Percentiles rank a stretch among this genome's conserved stretches.
phyloP scores from a whole-genome alignment of 352 stramenopile species.

The Phytopythium ostracodes region DNA sequence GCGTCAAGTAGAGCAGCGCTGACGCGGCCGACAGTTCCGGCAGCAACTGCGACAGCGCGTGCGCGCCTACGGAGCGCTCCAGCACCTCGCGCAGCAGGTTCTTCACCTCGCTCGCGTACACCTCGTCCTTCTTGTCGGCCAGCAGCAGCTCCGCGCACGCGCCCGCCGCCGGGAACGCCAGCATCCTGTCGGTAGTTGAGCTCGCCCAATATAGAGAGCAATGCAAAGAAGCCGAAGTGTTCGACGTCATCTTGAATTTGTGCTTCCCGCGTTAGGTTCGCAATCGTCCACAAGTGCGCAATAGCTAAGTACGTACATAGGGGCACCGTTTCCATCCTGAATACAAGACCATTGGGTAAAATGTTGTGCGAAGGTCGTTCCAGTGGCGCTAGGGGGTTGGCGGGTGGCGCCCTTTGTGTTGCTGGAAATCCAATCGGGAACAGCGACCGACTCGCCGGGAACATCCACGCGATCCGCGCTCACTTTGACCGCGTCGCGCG shows the following conservation, averaged over 20 bases:
- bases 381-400: neutral
- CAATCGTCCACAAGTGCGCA: neutral
- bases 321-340: no score
- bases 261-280: no score
- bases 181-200: constrained; percentile 8
- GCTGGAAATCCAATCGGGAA: constrained; percentile 2
- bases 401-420: neutral
- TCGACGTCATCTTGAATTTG: constrained; percentile 12
- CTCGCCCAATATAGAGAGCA: no score
- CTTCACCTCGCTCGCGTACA: constrained; percentile 73
- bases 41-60: constrained; percentile 76
- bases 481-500: neutral
- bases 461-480: neutral
- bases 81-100: constrained; percentile 72
- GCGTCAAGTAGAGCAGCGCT: constrained; percentile 61
- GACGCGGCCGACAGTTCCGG: constrained; percentile 64
- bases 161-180: constrained; percentile 49
- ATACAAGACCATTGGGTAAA: neutral
- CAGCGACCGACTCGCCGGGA: neutral
- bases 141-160: constrained; percentile 75
- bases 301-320: neutral
- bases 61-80: constrained; percentile 59
- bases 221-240: neutral
- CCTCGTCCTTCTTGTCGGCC: constrained; percentile 61
- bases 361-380: constrained; percentile 9